phyloP scores from a whole-genome alignment of 768 basidiomycete species.

The Pholiota molesta region DNA sequence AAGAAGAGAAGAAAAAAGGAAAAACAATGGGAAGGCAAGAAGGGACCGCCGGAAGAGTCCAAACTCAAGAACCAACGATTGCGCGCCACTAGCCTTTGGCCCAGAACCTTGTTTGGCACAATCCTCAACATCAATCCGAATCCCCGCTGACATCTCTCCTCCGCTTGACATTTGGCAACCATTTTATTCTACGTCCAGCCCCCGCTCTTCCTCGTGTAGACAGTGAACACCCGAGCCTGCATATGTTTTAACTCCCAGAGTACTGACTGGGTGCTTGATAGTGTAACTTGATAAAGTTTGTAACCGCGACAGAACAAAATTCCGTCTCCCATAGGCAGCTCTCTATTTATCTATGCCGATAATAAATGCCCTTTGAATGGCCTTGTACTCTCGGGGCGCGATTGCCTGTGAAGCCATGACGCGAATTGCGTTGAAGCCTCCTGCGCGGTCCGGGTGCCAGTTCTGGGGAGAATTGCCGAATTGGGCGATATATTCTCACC shows the following conservation, averaged over 20 bases:
- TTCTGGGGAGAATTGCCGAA: neutral
- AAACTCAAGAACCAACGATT: conserved; percentile 16
- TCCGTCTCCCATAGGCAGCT: neutral
- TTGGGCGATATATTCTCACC: conserved; percentile 4
- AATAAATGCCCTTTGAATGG: neutral
- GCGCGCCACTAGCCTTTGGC: conserved; percentile 22
- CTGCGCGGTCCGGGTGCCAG: neutral
- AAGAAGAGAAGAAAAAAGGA: conserved; percentile 37
- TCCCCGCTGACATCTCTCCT: conserved; percentile 1
- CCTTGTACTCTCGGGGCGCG: neutral
- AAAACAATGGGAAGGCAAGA: conserved; percentile 29
- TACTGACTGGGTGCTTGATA: no score
- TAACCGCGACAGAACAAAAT: neutral
- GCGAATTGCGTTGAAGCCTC: neutral
- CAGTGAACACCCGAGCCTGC: no score
- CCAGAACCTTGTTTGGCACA: conserved; percentile 19
- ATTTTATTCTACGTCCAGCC: neutral
- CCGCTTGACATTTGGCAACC: neutral
- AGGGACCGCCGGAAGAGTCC: conserved; percentile 19
- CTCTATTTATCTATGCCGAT: neutral
- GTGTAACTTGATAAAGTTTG: neutral
- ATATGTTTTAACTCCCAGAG: no score
- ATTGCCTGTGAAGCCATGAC: neutral
- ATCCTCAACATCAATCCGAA: conserved; percentile 16
- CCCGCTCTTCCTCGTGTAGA: no score